Evolutionary conservation across 306 rosid genomes (phyloP), one percentile per base, ranked within the genome.

Genomic region (Sicyos baderoa): DNA sequence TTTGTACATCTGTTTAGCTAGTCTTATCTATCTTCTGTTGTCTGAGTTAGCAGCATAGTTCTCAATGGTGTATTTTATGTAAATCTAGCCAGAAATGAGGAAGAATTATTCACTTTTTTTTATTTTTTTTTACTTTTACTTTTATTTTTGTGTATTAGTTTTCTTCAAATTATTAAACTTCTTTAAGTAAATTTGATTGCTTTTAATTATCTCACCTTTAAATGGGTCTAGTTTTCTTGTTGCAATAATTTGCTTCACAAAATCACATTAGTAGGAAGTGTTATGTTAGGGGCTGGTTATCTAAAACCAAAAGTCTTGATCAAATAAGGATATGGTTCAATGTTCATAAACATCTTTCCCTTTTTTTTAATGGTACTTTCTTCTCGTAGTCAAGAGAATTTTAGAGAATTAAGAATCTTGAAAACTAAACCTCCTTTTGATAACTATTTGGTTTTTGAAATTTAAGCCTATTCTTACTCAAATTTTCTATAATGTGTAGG

Each of bases 61-160:
- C 55, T 19, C 7, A n/a, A n/a, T 66, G 54, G 19, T 65, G 55
- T 45, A 22, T 45, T 45, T 10, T 47, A 21, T 66, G 71, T 66
- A 66, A 45, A 44, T 66, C 21, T 7, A 44, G 4, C 29, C 0
- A 45, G 71, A 66, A 42, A 47, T 23, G 71, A 65, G 70, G 53
- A 25, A 25, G 47, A 13, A 21, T 12, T 6, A 5, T 2, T 4
- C 32, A 44, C 14, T 13, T n/a, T 60, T 60, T 15, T 27, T 7
- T 35, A 0, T 35, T 35, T 35, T 35, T 35, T 35, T 35, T 35
- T 35, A 3, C 3, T 7, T 0, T 19, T 63, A 40, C 53, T 58
- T 59, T 4, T 22, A 59, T 59, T 59, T 56, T 8, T 40, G 35
- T 42, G 35, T 10, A 44, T 13, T 10, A 17, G 45, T 61, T n/a